A percentile compares a stretch with the other conserved stretches of the same genome.
Conservation (phyloP, 257 asterid genomes). For the Echium plantagineum region DNA sequence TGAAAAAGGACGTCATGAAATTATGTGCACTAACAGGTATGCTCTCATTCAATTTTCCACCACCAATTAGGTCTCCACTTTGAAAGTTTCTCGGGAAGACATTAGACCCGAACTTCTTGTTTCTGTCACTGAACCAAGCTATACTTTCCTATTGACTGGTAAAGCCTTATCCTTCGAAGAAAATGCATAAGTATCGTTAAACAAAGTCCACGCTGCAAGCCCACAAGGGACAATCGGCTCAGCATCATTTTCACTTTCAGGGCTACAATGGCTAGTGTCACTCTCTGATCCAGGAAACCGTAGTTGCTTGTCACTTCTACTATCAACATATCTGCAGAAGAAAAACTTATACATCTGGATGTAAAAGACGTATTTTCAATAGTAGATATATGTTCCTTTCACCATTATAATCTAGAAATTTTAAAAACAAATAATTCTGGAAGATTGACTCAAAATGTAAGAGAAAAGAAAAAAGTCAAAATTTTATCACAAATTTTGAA, state of each 20-base stretch:
- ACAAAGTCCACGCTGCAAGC: constrained; percentile 69
- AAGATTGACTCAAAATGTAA: too few species aligned
- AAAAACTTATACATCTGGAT: constrained; percentile 14
- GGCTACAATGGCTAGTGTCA: constrained; percentile 42
- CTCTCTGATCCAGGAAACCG: constrained; percentile 38
- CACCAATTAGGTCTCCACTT: constrained; percentile 48
- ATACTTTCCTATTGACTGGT: constrained; percentile 49
- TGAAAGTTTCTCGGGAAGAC: constrained; percentile 80
- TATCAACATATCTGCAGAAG: constrained; percentile 51
- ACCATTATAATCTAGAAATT: background rate
- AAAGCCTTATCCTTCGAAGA: constrained; percentile 19
- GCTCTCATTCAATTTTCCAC: constrained; percentile 45
- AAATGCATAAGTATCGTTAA: constrained; percentile 60
- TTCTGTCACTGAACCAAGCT: constrained; percentile 60
- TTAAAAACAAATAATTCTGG: background rate
- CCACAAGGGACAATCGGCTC: constrained; percentile 77
- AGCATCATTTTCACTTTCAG: constrained; percentile 44
- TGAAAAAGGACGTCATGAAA: background rate
- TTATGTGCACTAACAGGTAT: constrained; percentile 54
- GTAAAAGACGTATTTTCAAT: background rate
- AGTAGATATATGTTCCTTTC: too few species aligned
- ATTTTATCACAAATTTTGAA: background rate
- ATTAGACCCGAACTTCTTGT: constrained; percentile 44
- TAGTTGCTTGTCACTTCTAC: constrained; percentile 62
- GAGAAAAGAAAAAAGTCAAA: background rate